phyloP scores from a whole-genome alignment of 1,284 basidiomycete species.

The Puccinia polysora region DNA sequence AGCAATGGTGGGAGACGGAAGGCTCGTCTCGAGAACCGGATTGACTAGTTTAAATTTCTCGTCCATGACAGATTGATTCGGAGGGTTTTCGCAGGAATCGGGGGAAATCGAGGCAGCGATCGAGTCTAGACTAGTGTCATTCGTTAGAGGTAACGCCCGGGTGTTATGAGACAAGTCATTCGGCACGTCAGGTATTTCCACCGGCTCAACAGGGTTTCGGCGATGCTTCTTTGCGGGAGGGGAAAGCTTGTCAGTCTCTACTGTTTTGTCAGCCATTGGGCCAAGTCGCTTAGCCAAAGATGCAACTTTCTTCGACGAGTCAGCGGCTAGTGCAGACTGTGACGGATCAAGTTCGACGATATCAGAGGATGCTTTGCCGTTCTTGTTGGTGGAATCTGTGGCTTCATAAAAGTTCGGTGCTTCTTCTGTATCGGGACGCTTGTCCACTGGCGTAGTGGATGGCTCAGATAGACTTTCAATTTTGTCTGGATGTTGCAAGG shows the following conservation, averaged over 20 bases:
- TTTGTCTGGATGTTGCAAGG: no score
- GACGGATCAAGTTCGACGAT: constrained; percentile 1
- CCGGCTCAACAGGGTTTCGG: constrained; percentile 14
- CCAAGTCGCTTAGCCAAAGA: constrained; percentile 36
- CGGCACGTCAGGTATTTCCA: neutral
- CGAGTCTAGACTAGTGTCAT: neutral
- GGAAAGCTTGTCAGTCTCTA: neutral
- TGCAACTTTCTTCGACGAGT: neutral
- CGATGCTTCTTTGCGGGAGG: constrained; percentile 25
- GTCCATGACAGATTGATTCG: neutral
- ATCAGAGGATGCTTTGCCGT: constrained; percentile 2
- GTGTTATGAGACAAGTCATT: neutral
- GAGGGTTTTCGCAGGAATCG: neutral
- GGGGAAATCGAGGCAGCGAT: constrained; percentile 5
- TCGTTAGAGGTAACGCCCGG: neutral
- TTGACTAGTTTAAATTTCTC: neutral
- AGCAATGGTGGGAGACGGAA: neutral
- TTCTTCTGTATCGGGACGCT: no score
- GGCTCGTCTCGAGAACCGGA: neutral
- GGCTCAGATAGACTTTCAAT: no score
- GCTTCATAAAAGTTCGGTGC: no score
- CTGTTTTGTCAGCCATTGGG: constrained; percentile 10
- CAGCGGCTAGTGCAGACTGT: neutral
- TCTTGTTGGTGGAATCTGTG: neutral
- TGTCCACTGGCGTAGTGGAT: neutral